Evolutionary conservation across 164 flowering plant species (phyloP).

Genomic region (Cinnamomum micranthum): DNA sequence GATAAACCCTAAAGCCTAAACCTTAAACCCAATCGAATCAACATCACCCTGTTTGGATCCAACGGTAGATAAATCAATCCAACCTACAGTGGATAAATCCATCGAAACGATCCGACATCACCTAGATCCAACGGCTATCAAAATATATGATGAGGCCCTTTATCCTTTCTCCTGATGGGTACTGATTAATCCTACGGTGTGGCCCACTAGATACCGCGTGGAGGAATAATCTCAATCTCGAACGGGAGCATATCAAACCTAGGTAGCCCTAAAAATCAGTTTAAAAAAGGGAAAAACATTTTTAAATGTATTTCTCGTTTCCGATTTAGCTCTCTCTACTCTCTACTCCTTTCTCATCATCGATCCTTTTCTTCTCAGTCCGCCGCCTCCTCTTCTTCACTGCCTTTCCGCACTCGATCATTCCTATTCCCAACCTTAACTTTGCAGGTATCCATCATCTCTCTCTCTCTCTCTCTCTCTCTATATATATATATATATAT

Average conservation of each 20-base stretch:
- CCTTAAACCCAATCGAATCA: too few relatives aligned
- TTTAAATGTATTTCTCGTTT: not conserved
- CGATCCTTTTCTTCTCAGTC: not conserved
- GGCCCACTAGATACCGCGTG: not conserved
- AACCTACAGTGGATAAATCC: too few relatives aligned
- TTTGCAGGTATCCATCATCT: not conserved
- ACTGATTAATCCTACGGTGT: not conserved
- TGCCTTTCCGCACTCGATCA: not conserved
- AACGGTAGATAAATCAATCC: too few relatives aligned
- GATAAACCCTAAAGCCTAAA: too few relatives aligned
- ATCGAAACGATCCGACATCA: too few relatives aligned
- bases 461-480: not conserved
- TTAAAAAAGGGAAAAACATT: not conserved
- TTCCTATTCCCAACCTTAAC: not conserved
- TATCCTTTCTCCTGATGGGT: not conserved
- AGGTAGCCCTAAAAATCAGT: constrained; percentile 1
- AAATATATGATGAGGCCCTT: not conserved
- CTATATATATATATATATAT: too few relatives aligned
- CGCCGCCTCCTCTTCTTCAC: not conserved
- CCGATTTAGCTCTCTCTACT: not conserved
- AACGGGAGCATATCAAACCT: not conserved
- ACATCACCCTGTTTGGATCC: too few relatives aligned
- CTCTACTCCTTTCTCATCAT: not conserved
- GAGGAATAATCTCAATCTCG: too few relatives aligned
- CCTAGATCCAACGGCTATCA: too few relatives aligned